These are phyloP conservation scores for Laetiporus sulphureus DNA, from an alignment of 1,284 basidiomycete genomes.

Conservation along the genomic window DNA sequence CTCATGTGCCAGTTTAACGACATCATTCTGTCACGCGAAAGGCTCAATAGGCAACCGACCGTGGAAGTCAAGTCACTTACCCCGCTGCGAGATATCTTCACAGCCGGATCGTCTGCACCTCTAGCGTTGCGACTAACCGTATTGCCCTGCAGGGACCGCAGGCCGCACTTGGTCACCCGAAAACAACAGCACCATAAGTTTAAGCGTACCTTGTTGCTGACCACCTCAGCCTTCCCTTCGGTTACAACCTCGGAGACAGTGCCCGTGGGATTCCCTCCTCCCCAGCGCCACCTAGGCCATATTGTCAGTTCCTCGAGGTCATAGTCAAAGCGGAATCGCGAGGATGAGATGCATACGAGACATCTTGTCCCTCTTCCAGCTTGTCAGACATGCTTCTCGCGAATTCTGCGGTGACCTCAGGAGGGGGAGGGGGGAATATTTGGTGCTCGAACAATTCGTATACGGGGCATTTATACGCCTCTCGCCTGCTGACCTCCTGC, in stretches of 20 bases:
- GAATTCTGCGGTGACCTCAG: no score
- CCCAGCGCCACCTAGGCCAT: conserved; percentile 26
- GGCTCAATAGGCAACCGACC: not conserved
- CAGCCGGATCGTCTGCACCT: conserved; percentile 32
- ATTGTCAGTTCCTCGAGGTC: not conserved
- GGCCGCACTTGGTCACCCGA: not conserved
- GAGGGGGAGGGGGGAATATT: no score
- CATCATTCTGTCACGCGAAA: conserved; percentile 27
- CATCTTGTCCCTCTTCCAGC: conserved; percentile 24
- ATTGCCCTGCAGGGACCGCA: conserved; percentile 26
- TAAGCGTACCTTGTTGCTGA: conserved; percentile 30
- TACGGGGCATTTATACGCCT: no score
- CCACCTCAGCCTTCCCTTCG: conserved; percentile 31
- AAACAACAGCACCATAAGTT: not conserved
- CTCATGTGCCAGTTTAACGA: conserved; percentile 36
- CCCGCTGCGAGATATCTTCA: conserved; percentile 33
- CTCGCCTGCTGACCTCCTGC: no score
- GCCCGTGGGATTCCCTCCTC: conserved; percentile 23
- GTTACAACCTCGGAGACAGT: conserved; percentile 27
- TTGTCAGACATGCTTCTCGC: conserved; percentile 25
- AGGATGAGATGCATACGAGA: conserved; percentile 20
- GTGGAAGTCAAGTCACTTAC: conserved; percentile 17
- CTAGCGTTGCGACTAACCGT: conserved; percentile 30
- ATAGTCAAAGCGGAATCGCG: not conserved
- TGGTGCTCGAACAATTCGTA: no score